A percentile compares a stretch with the other conserved stretches of the same genome.
Conservation (phyloP, 495 filamentous ascomycete genomes). For the Annulohypoxylon bovei region DNA sequence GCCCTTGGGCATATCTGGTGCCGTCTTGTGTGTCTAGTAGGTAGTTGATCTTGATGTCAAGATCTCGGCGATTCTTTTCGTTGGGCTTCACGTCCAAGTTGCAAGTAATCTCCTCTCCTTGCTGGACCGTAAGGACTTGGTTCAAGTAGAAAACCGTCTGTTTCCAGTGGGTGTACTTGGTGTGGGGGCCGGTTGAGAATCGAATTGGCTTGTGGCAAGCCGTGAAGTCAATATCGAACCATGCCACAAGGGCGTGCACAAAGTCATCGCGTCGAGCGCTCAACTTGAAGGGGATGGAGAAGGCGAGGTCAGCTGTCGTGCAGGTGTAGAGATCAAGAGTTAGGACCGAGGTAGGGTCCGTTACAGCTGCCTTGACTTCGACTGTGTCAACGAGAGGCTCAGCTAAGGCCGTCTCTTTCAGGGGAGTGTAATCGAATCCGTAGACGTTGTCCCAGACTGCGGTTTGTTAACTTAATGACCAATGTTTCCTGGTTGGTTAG, state of each 20-base stretch:
- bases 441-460: slow-evolving; percentile 85
- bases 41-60: slow-evolving; percentile 91
- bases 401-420: slow-evolving; percentile 74
- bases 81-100: slow-evolving; percentile 85
- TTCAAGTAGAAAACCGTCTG: slow-evolving; percentile 91
- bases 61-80: slow-evolving; percentile 90
- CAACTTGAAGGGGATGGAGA: slow-evolving; percentile 72
- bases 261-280: slow-evolving; percentile 82
- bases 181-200: slow-evolving; percentile 88
- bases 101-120: slow-evolving; percentile 77
- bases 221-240: slow-evolving; percentile 99
- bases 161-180: slow-evolving; percentile 95
- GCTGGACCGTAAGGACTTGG: slow-evolving; percentile 84
- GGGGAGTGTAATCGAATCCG: slow-evolving; percentile 78
- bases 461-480: slow-evolving; percentile 39
- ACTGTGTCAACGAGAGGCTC: slow-evolving; percentile 79
- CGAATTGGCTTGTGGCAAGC: slow-evolving; percentile 88
- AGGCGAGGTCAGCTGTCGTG: slow-evolving; percentile 70
- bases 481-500: slow-evolving; percentile 22
- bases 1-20: slow-evolving; percentile 72
- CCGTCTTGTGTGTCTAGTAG: slow-evolving; percentile 77
- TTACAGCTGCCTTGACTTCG: slow-evolving; percentile 78
- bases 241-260: slow-evolving; percentile 93
- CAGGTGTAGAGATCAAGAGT: slow-evolving; percentile 79
- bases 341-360: slow-evolving; percentile 72